Base-by-base conservation (phyloP, 1,284 basidiomycete species). In the Vanrija sp. region DNA sequence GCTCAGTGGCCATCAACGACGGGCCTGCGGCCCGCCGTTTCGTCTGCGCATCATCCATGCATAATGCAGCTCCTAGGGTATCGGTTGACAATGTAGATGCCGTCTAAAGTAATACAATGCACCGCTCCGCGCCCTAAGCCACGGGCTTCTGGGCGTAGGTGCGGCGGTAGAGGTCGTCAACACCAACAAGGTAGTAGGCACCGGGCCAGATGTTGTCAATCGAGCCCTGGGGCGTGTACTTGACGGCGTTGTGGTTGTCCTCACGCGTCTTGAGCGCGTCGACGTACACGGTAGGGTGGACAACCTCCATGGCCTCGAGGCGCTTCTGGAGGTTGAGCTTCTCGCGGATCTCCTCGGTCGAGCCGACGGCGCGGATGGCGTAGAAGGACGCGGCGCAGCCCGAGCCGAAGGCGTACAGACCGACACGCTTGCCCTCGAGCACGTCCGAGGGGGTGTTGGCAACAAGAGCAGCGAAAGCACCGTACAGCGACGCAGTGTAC, bases 401-500 rank as follows among this genome's bases (percentile, higher is more conserved):
- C 49, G 86, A 88, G 51, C 95, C 95, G 75, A 94, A 98, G 46
- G 91, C 91, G 81, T 92, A 98, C 82, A 98, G 82, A 65, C 86
- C 87, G 71, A 95, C 81, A 39, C 90, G 84, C 82, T 92, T 94
- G 78, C 84, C 86, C 43, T 52, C 51, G 66, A 81, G 75, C 66
- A 67, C 54, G n/a, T 38, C 77, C 8, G 88, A 84, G 63, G 85
- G 83, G 43, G 88, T 83, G 44, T 81, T 81, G 51, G 88, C 83
- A 46, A 96, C 71, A 38, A 95, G 80, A 15, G 87, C 90, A 38
- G 92, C 89, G 57, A 98, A 84, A 63, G 91, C 93, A 54, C 91
- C 92, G 75, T 95, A 98, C 26, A 98, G 82, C 44, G 91, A 94
- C n/a, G 88, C 95, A 21, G 95, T 94, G 84, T 98, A 98, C 89